Evolutionary conservation across 306 rosid genomes (phyloP), one percentile per base, ranked within the genome.

Genomic region (Quercus gilva): DNA sequence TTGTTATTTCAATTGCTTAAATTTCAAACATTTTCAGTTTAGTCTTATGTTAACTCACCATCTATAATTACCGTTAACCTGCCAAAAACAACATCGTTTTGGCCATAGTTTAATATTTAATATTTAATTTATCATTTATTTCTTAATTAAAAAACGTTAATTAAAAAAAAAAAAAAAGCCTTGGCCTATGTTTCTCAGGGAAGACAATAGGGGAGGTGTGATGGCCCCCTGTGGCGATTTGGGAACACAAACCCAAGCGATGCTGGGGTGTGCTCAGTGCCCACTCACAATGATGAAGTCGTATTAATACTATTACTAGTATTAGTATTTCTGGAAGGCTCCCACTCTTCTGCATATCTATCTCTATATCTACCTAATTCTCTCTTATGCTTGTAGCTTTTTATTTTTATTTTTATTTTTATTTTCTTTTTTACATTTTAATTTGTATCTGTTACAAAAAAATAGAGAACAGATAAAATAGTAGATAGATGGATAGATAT

Each of bases 191-290:
- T 71, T 95, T 95, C 89, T 93, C 99, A 0, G 98, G 98, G 83
- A 95, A 95, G 37, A 95, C 98, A 1, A 89, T 59, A 18, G 98
- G 98, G 57, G 99, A 95, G 53, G 92, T 78, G 59, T 94, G 99
- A 76, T 92, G 92, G 35, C 89, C 87, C 25, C 93, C 97, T 1
- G 98, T 91, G 9, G 93, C 88, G 31, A 95, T 91, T 82, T 93
- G 97, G 68, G 99, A 87, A 76, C 99, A 95, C 86, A 95, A 83
- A 26, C 99, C 98, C 82, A 95, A 84, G 15, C 94, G 96, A 78
- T 91, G 94, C 71, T 91, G 97, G 78, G 97, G 93, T 19, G 91
- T 76, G 4, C 89, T 58, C 33, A 89, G 91, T 78, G 2, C 89
- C 55, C 20, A 87, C 87, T 78, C 89, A 86, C 52, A 95, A 71